Base-by-base conservation (phyloP, 768 basidiomycete genomes). In the Ramaria rubella region DNA sequence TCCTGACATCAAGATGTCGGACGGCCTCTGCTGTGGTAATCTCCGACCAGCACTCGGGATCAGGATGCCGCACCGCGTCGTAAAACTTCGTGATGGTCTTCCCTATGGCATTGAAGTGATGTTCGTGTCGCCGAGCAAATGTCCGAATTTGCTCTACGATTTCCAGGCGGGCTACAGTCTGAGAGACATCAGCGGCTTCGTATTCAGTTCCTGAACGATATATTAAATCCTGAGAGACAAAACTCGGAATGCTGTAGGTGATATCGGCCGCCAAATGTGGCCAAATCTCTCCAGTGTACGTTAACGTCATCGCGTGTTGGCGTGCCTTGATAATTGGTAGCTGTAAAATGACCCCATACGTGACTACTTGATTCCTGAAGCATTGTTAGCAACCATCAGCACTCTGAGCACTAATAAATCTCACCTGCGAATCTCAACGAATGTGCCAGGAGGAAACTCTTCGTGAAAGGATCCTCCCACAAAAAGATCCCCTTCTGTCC, bases 111-210 rank as follows among this genome's bases (percentile, higher is more conserved):
- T 77, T 69, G 49, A 67, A 61, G 23, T 64, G 46, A 24, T 64
- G 57, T 17, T 68, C 61, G 11, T 73, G 62, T 17, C 65, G 58
- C 36, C 72, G 74, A 54, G 80, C 75, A 23, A 89, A 64, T 4
- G 73, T 68, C 19, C 83, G 79, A 21, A 92, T 63, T n/a, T 70
- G 73, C 62, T 76, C 80, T 24, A 90, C 74, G 19, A 86, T 77
- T 52, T 81, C 75, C 3, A 89, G 75, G 2, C 92, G 78, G 2
- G 90, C 89, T 26, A 72, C 69, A 48, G 77, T 67, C 58, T 86
- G 70, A 5, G 61, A 60, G 15, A 64, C 62, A 27, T 66, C 71
- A 7, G 49, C 42, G 0, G 78, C 66, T 23, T 65, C 54, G 0
- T 60, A 61, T 1, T 62, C 57, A 1, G 42, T 40, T 1, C 84